Evolutionary conservation across 1,139 yeast genomes (phyloP).

Genomic region (Arxiozyma heterogenica): DNA sequence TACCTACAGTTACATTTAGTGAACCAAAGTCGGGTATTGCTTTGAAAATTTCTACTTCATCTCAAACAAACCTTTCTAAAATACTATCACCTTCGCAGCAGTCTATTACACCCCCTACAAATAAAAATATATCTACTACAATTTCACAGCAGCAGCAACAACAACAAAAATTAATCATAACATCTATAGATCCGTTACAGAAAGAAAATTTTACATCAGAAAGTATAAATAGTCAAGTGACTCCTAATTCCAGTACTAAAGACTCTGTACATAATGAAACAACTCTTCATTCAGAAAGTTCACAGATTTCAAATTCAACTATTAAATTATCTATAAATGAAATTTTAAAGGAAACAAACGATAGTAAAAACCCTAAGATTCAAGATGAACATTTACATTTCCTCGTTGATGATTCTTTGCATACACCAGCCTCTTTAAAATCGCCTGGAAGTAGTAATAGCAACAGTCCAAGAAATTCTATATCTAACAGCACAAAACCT

Average conservation of each 20-base stretch:
- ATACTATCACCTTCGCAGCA: not conserved
- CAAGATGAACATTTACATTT: constrained; percentile 66
- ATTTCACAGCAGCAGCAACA: not conserved
- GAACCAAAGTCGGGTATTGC: constrained; percentile 17
- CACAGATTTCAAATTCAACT: constrained; percentile 1
- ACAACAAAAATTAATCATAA: not conserved
- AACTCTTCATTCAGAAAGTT: not conserved
- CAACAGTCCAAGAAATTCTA: constrained; percentile 5
- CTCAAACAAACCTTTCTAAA: constrained; percentile 47
- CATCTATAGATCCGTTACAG: not conserved
- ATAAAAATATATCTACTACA: not conserved
- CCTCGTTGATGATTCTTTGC: constrained; percentile 59
- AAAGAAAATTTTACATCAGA: not conserved
- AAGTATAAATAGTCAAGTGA: not conserved
- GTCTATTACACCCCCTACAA: not conserved
- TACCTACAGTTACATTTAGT: constrained; percentile 31
- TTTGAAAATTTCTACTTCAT: constrained; percentile 41
- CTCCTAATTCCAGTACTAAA: not conserved
- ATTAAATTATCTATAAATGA: not conserved
- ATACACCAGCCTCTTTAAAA: constrained; percentile 32
- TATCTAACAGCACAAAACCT: constrained; percentile 7
- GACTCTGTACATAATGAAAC: not conserved
- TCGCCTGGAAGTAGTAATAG: constrained; percentile 20
- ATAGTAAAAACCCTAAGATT: not conserved
- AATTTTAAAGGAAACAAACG: not conserved